Conservation (phyloP, 2,329 filamentous ascomycete species). For the Rhynchosporium agropyri region DNA sequence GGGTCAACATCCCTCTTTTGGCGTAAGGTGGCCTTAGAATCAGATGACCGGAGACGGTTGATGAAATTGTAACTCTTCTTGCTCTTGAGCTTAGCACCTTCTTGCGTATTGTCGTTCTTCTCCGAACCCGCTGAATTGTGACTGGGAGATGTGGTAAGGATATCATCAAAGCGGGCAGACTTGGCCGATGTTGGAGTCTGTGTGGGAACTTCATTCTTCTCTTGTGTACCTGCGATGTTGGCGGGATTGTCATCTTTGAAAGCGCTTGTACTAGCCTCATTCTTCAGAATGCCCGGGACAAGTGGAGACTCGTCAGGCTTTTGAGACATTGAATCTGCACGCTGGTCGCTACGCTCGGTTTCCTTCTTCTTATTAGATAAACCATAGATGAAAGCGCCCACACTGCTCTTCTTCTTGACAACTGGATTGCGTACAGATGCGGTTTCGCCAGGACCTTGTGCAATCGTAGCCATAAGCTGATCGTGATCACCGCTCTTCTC, state of each 20-base stretch:
- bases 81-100: constrained; percentile 1
- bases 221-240: not conserved
- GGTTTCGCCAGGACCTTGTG: too few relatives aligned
- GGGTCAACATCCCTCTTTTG: not conserved
- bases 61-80: constrained; percentile 3
- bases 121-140: not conserved
- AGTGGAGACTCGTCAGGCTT: not conserved
- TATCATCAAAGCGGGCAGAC: not conserved
- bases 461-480: too few relatives aligned
- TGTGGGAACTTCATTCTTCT: not conserved
- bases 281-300: constrained; percentile 9
- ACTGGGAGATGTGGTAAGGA: not conserved
- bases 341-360: too few relatives aligned
- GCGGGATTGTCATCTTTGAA: not conserved
- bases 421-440: too few relatives aligned
- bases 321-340: not conserved
- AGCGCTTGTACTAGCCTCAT: not conserved
- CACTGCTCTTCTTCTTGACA: too few relatives aligned
- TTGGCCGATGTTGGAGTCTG: not conserved
- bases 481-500: too few relatives aligned
- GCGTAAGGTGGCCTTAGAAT: not conserved
- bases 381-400: too few relatives aligned
- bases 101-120: not conserved
- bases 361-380: too few relatives aligned
- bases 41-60: not conserved